Conservation (phyloP, 495 filamentous ascomycete species). For the Rhypophila decipiens region DNA sequence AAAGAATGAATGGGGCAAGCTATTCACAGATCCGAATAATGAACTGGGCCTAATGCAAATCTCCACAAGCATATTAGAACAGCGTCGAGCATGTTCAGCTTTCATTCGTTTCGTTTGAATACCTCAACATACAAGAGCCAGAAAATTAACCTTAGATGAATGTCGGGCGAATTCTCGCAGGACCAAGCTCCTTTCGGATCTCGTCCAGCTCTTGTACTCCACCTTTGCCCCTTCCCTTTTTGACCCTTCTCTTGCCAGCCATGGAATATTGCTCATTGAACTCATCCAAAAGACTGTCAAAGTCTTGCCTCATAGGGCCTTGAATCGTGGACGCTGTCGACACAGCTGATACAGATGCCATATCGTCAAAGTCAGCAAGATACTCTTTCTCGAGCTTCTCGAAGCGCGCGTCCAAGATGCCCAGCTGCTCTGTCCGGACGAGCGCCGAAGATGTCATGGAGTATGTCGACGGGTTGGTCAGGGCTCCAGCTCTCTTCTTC, state of each 20-base stretch:
- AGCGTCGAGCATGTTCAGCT: too few relatives aligned
- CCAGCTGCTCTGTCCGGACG: constrained; percentile 80
- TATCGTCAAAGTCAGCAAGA: constrained; percentile 61
- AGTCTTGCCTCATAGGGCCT: constrained; percentile 60
- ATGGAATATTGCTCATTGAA: constrained; percentile 75
- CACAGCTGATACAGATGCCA: constrained; percentile 37
- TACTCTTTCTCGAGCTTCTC: constrained; percentile 85
- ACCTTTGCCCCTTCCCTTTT: constrained; percentile 72
- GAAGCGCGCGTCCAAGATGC: constrained; percentile 81
- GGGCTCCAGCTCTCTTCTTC: constrained; percentile 87
- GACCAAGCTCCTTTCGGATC: constrained; percentile 72
- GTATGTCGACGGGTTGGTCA: constrained; percentile 83
- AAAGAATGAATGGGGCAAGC: too few relatives aligned
- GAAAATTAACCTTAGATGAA: neutral
- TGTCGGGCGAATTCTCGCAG: constrained; percentile 42
- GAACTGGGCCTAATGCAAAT: too few relatives aligned
- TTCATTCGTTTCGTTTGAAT: too few relatives aligned
- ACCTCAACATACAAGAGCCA: neutral
- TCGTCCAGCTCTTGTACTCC: constrained; percentile 89
- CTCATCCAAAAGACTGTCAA: constrained; percentile 87
- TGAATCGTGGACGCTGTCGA: constrained; percentile 46
- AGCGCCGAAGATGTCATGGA: constrained; percentile 96
- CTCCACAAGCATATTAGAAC: too few relatives aligned
- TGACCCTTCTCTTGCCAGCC: constrained; percentile 72
- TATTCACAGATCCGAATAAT: too few relatives aligned